phyloP scores from a whole-genome alignment of 768 basidiomycete genomes.

The Pisolithus albus region DNA sequence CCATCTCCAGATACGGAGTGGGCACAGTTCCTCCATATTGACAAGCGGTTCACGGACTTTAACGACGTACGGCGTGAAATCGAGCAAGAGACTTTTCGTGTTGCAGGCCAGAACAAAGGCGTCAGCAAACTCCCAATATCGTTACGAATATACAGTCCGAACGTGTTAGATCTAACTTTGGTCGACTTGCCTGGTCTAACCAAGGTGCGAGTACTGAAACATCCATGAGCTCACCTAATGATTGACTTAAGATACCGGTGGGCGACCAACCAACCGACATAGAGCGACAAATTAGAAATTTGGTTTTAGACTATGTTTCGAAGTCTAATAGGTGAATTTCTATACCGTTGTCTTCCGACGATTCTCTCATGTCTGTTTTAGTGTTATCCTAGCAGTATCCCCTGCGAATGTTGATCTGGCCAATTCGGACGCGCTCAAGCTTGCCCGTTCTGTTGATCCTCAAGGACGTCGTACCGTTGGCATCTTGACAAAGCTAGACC shows the following conservation, averaged over 20 bases:
- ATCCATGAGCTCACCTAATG: not conserved
- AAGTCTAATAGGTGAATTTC: slow-evolving; percentile 83
- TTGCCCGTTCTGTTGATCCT: slow-evolving; percentile 92
- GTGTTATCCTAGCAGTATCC: slow-evolving; percentile 95
- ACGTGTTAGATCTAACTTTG: slow-evolving; percentile 90
- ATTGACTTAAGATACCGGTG: slow-evolving; percentile 66
- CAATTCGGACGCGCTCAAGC: slow-evolving; percentile 95
- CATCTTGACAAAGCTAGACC: slow-evolving; percentile 92
- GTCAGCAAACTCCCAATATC: slow-evolving; percentile 95
- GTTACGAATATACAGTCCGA: slow-evolving; percentile 90
- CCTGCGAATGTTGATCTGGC: slow-evolving; percentile 98
- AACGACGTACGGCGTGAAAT: slow-evolving; percentile 92
- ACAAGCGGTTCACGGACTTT: slow-evolving; percentile 96
- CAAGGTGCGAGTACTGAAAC: slow-evolving; percentile 53
- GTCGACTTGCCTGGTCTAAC: slow-evolving; percentile 97
- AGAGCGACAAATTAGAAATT: slow-evolving; percentile 88
- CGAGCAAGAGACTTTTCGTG: slow-evolving; percentile 94
- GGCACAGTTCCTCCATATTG: slow-evolving; percentile 95
- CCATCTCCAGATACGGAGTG: slow-evolving; percentile 65
- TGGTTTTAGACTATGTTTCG: slow-evolving; percentile 94
- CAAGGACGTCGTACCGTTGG: slow-evolving; percentile 96
- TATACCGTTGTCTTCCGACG: not conserved
- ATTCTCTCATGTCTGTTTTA: slow-evolving; percentile 24
- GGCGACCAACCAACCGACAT: slow-evolving; percentile 98
- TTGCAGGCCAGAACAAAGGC: slow-evolving; percentile 98